Evolutionary conservation across 139 green algal species (phyloP).

Genomic region (Parachlorella kessleri): DNA sequence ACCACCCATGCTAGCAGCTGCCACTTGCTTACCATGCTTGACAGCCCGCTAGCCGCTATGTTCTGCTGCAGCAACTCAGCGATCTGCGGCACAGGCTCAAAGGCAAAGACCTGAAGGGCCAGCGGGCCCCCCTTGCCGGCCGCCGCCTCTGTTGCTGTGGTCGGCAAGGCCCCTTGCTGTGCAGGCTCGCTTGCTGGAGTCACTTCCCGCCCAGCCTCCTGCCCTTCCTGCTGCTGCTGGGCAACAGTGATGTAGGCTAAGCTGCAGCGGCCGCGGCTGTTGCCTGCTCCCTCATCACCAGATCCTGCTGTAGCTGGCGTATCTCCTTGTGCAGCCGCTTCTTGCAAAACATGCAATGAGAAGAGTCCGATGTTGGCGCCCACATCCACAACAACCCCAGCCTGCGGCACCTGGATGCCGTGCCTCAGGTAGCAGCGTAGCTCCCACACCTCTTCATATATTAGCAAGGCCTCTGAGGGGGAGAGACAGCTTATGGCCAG

Average conservation of each 20-base stretch:
- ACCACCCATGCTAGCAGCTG: background rate
- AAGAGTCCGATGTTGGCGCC: conserved; percentile 51
- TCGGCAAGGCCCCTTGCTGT: background rate
- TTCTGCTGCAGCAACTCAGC: conserved; percentile 27
- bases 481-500: background rate
- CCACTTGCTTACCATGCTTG: background rate
- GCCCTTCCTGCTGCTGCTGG: background rate
- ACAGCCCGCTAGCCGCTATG: conserved; percentile 11
- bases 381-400: conserved; percentile 25
- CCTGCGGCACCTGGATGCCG: conserved; percentile 17
- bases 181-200: background rate
- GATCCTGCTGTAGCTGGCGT: background rate
- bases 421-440: conserved; percentile 26
- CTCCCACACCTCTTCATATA: conserved; percentile 13
- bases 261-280: background rate
- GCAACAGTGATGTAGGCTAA: no score
- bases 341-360: conserved; percentile 21
- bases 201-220: no score
- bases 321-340: background rate
- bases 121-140: background rate
- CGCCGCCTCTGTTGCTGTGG: background rate
- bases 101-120: background rate
- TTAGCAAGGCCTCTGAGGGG: conserved; percentile 12
- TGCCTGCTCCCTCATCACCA: no score
- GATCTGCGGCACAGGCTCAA: conserved; percentile 34